Percentiles rank a stretch among this genome's conserved stretches.
Conservation (phyloP, 2,329 filamentous ascomycete genomes). For the Paecilomyces niveus region DNA sequence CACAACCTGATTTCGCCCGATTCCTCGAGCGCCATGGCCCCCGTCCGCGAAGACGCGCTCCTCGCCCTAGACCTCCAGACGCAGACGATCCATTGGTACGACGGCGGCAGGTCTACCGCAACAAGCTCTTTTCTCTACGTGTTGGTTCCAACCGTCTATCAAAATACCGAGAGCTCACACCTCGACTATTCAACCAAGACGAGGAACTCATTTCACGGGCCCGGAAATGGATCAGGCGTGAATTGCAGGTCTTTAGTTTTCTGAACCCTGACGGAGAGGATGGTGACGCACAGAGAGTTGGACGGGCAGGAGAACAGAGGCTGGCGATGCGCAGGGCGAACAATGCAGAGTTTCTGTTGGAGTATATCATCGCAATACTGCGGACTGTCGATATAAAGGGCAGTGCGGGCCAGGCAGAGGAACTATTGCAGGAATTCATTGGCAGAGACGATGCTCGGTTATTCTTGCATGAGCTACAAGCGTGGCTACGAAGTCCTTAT, state of each 20-base stretch:
- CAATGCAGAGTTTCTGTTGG: constrained; percentile 76
- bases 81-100: constrained; percentile 45
- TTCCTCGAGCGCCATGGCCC: neutral
- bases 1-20: neutral
- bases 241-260: constrained; percentile 76
- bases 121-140: constrained; percentile 68
- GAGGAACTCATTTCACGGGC: constrained; percentile 66
- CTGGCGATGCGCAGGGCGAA: constrained; percentile 45
- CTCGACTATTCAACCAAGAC: constrained; percentile 57
- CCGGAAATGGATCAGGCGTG: constrained; percentile 72
- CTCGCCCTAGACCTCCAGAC: constrained; percentile 20
- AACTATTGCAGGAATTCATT: constrained; percentile 70
- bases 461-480: constrained; percentile 77
- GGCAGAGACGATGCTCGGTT: constrained; percentile 65
- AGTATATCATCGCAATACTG: constrained; percentile 77
- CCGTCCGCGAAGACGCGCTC: constrained; percentile 10
- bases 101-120: constrained; percentile 66
- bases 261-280: constrained; percentile 40
- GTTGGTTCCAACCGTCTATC: constrained; percentile 77
- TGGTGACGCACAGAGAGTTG: constrained; percentile 8
- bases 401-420: constrained; percentile 69
- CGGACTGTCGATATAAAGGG: constrained; percentile 77
- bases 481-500: constrained; percentile 78
- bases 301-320: constrained; percentile 23
- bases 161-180: constrained; percentile 66